phyloP scores from a whole-genome alignment of 495 filamentous ascomycete species.

The Hypoxylon lienhwacheense region DNA sequence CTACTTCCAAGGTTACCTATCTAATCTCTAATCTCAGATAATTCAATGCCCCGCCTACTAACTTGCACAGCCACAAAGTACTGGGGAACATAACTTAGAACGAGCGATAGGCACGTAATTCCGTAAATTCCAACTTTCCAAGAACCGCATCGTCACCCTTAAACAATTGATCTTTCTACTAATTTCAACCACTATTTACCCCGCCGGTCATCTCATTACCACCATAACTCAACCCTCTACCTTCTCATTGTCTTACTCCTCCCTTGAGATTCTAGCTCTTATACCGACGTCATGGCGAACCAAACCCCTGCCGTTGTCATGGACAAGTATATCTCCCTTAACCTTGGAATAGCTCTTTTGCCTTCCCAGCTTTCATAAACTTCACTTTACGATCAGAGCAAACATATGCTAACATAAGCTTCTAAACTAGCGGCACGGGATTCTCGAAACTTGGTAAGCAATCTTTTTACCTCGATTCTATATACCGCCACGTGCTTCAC shows the following conservation, averaged over 20 bases:
- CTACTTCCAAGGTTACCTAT: background rate
- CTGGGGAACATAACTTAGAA: slow-evolving; percentile 17
- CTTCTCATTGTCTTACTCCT: background rate
- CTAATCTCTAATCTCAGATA: background rate
- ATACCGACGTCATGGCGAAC: slow-evolving; percentile 69
- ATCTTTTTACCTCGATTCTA: background rate
- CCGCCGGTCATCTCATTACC: slow-evolving; percentile 15
- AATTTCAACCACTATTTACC: slow-evolving; percentile 31
- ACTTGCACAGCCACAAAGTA: slow-evolving; percentile 25
- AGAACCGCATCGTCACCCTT: slow-evolving; percentile 2
- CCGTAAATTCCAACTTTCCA: slow-evolving; percentile 17
- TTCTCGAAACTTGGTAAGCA: slow-evolving; percentile 93
- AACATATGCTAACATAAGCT: slow-evolving; percentile 26
- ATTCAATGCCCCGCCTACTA: background rate
- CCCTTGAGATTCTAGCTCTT: slow-evolving; percentile 33
- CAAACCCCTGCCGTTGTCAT: slow-evolving; percentile 99
- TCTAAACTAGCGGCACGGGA: slow-evolving; percentile 79
- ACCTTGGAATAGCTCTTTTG: slow-evolving; percentile 19
- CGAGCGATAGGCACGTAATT: slow-evolving; percentile 35
- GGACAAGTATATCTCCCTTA: slow-evolving; percentile 89
- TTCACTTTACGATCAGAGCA: slow-evolving; percentile 25
- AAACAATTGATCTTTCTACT: too few species aligned
- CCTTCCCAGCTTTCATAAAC: background rate
- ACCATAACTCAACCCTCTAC: slow-evolving; percentile 8
- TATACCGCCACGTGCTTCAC: slow-evolving; percentile 11